Percentiles rank a stretch among this genome's conserved stretches.
phyloP scores from a whole-genome alignment of 208 protist species.

The Trypanosoma avium region DNA sequence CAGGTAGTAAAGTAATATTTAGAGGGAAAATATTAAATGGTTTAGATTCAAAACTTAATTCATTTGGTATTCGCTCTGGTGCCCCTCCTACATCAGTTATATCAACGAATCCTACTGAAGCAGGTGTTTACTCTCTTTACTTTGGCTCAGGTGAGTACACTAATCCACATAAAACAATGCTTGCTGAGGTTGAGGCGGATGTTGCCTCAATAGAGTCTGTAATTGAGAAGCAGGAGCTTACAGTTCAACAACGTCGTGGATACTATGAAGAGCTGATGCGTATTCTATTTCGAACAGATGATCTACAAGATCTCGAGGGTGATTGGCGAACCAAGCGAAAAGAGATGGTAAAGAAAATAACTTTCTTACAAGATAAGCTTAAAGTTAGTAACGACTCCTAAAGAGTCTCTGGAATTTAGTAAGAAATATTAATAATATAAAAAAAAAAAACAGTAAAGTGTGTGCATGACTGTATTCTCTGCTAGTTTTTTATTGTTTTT shows the following conservation, averaged over 20 bases:
- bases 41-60: constrained; percentile 41
- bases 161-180: constrained; percentile 53
- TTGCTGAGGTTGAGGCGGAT: constrained; percentile 69
- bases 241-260: constrained; percentile 49
- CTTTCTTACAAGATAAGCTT: constrained; percentile 59
- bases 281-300: constrained; percentile 75
- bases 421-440: not conserved
- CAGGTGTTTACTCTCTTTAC: constrained; percentile 36
- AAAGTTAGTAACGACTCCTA: constrained; percentile 25
- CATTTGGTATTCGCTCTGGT: constrained; percentile 49
- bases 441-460: constrained; percentile 1
- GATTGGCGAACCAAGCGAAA: constrained; percentile 58
- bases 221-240: constrained; percentile 22
- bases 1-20: constrained; percentile 50
- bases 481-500: constrained; percentile 1
- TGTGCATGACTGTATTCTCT: not conserved
- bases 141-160: constrained; percentile 50
- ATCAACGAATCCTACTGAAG: constrained; percentile 5
- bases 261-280: constrained; percentile 88
- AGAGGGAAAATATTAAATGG: constrained; percentile 54
- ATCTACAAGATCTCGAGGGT: constrained; percentile 61
- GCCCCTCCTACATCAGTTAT: not conserved
- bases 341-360: constrained; percentile 58
- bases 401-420: not conserved
- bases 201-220: constrained; percentile 33